phyloP scores from a whole-genome alignment of 495 filamentous ascomycete genomes.

The Echria macrotheca region DNA sequence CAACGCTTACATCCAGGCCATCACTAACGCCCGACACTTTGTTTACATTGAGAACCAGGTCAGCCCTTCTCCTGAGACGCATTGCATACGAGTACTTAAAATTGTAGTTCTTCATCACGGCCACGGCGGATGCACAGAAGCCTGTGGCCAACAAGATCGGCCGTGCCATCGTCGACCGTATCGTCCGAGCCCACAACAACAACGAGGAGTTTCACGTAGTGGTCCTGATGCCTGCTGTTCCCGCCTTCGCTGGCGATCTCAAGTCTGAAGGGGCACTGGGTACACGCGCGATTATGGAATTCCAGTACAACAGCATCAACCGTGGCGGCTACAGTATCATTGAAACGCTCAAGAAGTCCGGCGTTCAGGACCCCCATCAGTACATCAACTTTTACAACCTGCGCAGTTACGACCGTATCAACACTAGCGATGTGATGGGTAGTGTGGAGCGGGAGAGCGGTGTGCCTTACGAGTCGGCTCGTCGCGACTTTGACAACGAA shows the following conservation, averaged over 20 bases:
- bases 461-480: conserved; percentile 67
- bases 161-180: conserved; percentile 80
- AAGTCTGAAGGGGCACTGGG: conserved; percentile 71
- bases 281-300: conserved; percentile 94
- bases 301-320: conserved; percentile 71
- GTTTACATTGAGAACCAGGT: conserved; percentile 92
- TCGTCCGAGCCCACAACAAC: conserved; percentile 67
- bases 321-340: conserved; percentile 85
- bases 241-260: conserved; percentile 87
- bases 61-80: not conserved
- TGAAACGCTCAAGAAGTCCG: conserved; percentile 65
- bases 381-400: conserved; percentile 97
- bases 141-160: conserved; percentile 87
- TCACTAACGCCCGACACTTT: conserved; percentile 75
- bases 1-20: conserved; percentile 81
- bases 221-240: conserved; percentile 81
- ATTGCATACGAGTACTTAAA: not conserved
- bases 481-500: conserved; percentile 58
- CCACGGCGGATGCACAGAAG: conserved; percentile 66
- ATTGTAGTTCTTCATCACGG: conserved; percentile 82
- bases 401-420: conserved; percentile 88
- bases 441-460: conserved; percentile 61
- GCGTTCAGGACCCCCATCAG: conserved; percentile 59
- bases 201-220: conserved; percentile 77
- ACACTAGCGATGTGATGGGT: conserved; percentile 59